phyloP scores from a whole-genome alignment of 495 filamentous ascomycete species.

The Parmelia sp. region DNA sequence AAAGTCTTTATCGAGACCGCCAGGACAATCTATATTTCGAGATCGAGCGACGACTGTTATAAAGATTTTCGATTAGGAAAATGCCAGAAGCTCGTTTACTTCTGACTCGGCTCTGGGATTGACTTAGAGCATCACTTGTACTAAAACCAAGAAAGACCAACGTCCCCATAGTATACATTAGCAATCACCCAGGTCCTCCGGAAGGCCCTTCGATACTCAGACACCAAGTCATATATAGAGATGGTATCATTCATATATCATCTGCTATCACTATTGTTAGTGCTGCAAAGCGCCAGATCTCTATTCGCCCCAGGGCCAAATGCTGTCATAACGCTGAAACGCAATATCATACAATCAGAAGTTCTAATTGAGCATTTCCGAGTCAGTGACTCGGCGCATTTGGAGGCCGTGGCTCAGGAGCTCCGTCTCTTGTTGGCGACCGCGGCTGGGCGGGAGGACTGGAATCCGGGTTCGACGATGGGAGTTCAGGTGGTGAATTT shows the following conservation, averaged over 20 bases:
- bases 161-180: not conserved
- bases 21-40: too few species aligned
- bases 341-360: slow-evolving; percentile 1
- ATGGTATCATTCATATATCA: not conserved
- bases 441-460: not conserved
- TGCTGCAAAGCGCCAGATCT: not conserved
- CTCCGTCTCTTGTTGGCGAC: not conserved
- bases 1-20: too few species aligned
- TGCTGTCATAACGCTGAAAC: not conserved
- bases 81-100: too few species aligned
- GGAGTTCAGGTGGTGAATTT: not conserved
- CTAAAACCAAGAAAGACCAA: not conserved
- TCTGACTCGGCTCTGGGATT: too few species aligned
- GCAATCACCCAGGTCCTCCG: not conserved
- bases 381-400: slow-evolving; percentile 4
- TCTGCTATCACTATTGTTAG: not conserved
- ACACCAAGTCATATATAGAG: not conserved
- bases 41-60: too few species aligned
- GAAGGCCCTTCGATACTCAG: not conserved
- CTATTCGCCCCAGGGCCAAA: not conserved
- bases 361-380: not conserved
- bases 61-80: too few species aligned
- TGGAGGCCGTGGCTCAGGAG: slow-evolving; percentile 6
- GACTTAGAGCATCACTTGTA: not conserved
- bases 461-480: not conserved